phyloP scores from a whole-genome alignment of 2,329 filamentous ascomycete genomes.

The Nemania sp. region DNA sequence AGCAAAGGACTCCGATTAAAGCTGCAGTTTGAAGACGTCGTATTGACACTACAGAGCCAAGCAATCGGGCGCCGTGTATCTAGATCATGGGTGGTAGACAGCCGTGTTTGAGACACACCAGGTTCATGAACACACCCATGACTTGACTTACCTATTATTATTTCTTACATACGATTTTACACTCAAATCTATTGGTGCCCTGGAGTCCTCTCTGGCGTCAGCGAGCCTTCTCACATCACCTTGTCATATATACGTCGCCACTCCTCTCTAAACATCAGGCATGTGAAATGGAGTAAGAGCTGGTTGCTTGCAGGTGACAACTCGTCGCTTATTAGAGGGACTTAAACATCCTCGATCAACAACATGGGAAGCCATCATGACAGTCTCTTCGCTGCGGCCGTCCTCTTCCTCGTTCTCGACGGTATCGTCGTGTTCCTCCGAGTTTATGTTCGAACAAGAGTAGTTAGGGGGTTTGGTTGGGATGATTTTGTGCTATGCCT shows the following conservation, averaged over 20 bases:
- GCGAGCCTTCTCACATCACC: not conserved
- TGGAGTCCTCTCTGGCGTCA: not conserved
- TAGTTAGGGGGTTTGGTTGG: constrained; percentile 49
- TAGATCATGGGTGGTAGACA: constrained; percentile 7
- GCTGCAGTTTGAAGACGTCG: constrained; percentile 11
- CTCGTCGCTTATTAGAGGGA: constrained; percentile 21
- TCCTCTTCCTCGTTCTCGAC: constrained; percentile 47
- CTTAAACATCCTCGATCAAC: constrained; percentile 5
- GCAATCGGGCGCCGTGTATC: constrained; percentile 6
- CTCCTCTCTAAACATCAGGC: constrained; percentile 6
- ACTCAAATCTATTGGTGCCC: not conserved
- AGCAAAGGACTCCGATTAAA: constrained; percentile 14
- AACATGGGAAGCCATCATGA: constrained; percentile 36
- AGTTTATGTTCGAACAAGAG: constrained; percentile 48
- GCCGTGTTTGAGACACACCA: constrained; percentile 1
- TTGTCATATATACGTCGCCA: not conserved
- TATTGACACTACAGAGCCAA: not conserved
- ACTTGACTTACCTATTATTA: constrained; percentile 1
- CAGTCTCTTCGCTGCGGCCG: constrained; percentile 45
- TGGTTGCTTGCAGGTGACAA: constrained; percentile 22
- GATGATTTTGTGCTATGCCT: constrained; percentile 49
- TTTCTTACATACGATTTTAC: not conserved
- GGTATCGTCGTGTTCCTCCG: constrained; percentile 44
- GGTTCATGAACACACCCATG: constrained; percentile 8
- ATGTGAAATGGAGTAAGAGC: constrained; percentile 25